Percentiles rank a stretch among this genome's conserved stretches.
These are phyloP conservation scores for Candida namnaoensis DNA, from an alignment of 805 yeast genomes.

Conservation along the genomic window DNA sequence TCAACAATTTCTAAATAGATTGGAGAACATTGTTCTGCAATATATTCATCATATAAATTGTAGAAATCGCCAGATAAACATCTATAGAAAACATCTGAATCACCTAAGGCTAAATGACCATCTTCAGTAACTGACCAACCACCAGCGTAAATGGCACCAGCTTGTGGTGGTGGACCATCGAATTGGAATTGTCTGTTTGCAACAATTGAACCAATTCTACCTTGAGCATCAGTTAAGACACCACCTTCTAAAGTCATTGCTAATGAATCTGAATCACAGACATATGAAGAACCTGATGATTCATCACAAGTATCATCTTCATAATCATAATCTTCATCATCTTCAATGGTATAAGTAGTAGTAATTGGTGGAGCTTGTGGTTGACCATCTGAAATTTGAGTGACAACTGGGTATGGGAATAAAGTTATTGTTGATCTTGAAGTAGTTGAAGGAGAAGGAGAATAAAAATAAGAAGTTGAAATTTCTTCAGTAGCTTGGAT, in stretches of 20 bases:
- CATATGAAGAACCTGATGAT: too few species aligned
- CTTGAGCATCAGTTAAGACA: constrained; percentile 42
- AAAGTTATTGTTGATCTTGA: too few species aligned
- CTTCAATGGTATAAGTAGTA: too few species aligned
- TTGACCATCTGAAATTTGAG: too few species aligned
- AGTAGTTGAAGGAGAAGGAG: too few species aligned
- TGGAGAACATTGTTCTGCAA: constrained; percentile 47
- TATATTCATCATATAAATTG: constrained; percentile 52
- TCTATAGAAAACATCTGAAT: constrained; percentile 47
- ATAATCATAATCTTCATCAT: too few species aligned
- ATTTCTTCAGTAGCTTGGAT: too few species aligned
- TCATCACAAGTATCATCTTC: too few species aligned
- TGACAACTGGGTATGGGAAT: too few species aligned
- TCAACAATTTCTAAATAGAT: constrained; percentile 44
- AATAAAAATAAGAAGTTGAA: too few species aligned
- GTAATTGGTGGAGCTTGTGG: too few species aligned
- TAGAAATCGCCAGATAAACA: constrained; percentile 61
- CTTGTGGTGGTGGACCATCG: constrained; percentile 76
- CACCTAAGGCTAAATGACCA: constrained; percentile 52
- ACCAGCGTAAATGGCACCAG: constrained; percentile 54
- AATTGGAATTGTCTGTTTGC: constrained; percentile 72
- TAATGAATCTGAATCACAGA: too few species aligned
- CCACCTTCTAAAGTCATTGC: constrained; percentile 36
- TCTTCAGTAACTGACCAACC: constrained; percentile 51
- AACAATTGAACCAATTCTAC: constrained; percentile 65